Evolutionary conservation across 345 rosid species (phyloP).

Genomic region (Mercurialis annua): DNA sequence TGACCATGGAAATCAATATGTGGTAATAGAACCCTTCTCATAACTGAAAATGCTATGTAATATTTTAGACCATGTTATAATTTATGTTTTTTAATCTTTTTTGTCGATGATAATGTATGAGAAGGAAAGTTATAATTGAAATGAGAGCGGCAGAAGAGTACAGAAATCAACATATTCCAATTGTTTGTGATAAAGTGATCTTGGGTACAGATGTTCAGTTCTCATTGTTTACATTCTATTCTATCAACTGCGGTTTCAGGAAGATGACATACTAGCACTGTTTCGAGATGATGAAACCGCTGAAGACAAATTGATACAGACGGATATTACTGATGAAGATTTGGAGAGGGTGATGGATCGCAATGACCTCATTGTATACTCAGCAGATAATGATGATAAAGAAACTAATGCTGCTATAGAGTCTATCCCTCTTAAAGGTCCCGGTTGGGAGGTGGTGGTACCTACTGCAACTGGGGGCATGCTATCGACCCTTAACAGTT

Average conservation of each 20-base stretch:
- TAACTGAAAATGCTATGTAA: neutral
- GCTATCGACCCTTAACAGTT: constrained; percentile 80
- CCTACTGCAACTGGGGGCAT: constrained; percentile 65
- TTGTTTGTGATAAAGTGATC: too few species aligned
- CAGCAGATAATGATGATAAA: constrained; percentile 24
- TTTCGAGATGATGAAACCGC: constrained; percentile 75
- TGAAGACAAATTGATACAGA: constrained; percentile 88
- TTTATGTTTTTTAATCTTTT: too few species aligned
- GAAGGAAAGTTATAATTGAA: too few species aligned
- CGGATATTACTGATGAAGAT: constrained; percentile 75
- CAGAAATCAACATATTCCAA: too few species aligned
- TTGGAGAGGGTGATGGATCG: constrained; percentile 68
- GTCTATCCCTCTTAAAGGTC: constrained; percentile 66
- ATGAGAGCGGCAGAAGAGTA: too few species aligned
- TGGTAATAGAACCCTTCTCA: neutral
- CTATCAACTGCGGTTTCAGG: constrained; percentile 36
- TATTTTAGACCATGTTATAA: neutral
- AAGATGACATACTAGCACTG: constrained; percentile 71
- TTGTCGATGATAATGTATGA: too few species aligned
- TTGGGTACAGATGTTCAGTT: too few species aligned
- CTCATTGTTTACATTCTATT: neutral
- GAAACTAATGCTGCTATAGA: constrained; percentile 24
- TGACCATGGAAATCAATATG: neutral
- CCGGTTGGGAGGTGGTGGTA: constrained; percentile 97
- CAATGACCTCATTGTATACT: constrained; percentile 51